A percentile compares a stretch with the other conserved stretches of the same genome.
Conservation (phyloP, 176 grass and related monocot species). For the Bolboschoenus planiculmis region DNA sequence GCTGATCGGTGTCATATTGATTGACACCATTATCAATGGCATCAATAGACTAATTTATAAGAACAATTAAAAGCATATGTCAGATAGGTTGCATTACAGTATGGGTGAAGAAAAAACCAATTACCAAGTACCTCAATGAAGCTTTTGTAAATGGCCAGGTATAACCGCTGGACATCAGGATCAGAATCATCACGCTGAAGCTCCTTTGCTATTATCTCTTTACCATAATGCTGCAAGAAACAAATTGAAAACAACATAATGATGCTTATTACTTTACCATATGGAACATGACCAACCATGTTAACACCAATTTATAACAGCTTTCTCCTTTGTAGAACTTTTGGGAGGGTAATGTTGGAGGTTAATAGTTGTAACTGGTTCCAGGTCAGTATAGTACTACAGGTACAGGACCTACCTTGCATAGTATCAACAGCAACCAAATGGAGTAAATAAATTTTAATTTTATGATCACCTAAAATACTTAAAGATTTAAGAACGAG, state of each 20-base stretch:
- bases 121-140: slow-evolving; percentile 62
- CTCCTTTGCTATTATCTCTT: slow-evolving; percentile 96
- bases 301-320: background rate
- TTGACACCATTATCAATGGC: slow-evolving; percentile 97
- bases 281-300: background rate
- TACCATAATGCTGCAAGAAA: slow-evolving; percentile 71
- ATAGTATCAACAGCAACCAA: background rate
- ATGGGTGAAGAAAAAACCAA: background rate
- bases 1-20: slow-evolving; percentile 83
- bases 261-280: background rate
- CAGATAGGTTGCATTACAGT: background rate
- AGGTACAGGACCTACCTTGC: background rate
- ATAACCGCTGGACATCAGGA: slow-evolving; percentile 73
- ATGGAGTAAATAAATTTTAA: background rate
- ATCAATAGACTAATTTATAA: slow-evolving; percentile 67
- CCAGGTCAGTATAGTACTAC: background rate
- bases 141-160: slow-evolving; percentile 92
- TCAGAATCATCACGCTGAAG: slow-evolving; percentile 70
- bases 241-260: background rate
- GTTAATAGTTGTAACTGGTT: background rate
- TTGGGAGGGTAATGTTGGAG: background rate
- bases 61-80: background rate
- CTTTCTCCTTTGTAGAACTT: background rate
- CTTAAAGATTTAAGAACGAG: background rate
- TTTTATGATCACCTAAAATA: background rate